phyloP scores from a whole-genome alignment of 2,329 filamentous ascomycete genomes.

The Tolypocladium inflatum region DNA sequence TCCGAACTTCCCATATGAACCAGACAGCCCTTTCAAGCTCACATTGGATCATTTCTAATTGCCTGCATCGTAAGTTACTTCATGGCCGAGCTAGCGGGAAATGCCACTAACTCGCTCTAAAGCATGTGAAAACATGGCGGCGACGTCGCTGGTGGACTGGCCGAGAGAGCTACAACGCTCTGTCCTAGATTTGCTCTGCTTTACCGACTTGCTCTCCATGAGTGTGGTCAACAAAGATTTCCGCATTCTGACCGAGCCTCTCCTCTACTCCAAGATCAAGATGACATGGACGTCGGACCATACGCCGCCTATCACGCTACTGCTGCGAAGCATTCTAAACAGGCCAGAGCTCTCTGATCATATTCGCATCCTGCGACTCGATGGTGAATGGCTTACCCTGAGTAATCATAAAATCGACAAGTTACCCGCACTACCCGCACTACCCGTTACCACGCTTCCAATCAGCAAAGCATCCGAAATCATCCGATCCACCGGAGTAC shows the following conservation, averaged over 20 bases:
- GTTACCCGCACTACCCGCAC: not conserved
- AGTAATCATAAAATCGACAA: not conserved
- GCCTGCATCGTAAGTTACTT: not conserved
- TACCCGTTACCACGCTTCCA: not conserved
- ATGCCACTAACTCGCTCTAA: not conserved
- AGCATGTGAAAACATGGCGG: not conserved
- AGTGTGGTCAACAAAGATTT: not conserved
- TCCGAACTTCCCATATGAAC: constrained; percentile 21
- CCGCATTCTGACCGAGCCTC: not conserved
- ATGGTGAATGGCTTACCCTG: not conserved
- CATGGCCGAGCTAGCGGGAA: not conserved
- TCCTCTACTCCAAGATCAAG: not conserved
- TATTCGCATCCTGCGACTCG: not conserved
- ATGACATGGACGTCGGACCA: not conserved
- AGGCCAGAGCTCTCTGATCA: not conserved
- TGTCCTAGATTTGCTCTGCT: not conserved
- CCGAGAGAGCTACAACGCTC: not conserved
- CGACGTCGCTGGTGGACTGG: not conserved
- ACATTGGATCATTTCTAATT: not conserved
- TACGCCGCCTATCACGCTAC: not conserved
- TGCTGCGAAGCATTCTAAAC: not conserved
- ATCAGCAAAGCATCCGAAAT: not conserved
- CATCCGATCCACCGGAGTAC: not conserved
- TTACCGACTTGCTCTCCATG: not conserved
- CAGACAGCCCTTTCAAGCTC: not conserved